A percentile compares a stretch with the other conserved stretches of the same genome.
Evolutionary conservation across 228 moss, liverwort and hornwort species (phyloP).

Genomic region (Sphagnum magellanicum): DNA sequence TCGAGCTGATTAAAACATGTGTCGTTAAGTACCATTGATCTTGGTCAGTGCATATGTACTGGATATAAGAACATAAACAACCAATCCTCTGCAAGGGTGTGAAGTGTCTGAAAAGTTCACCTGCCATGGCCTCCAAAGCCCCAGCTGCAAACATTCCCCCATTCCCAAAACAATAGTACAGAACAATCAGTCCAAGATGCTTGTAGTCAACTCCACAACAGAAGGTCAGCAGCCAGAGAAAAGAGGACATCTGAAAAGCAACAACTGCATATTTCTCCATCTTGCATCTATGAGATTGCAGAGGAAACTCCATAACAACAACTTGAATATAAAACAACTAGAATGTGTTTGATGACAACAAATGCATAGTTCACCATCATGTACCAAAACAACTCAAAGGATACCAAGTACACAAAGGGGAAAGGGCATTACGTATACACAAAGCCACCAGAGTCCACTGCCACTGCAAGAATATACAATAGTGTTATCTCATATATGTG

Average conservation of each 20-base stretch:
- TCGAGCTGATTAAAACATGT: neutral
- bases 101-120: slow-evolving; percentile 25
- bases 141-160: slow-evolving; percentile 54
- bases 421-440: slow-evolving; percentile 66
- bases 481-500: too few species aligned
- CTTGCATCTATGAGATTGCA: too few species aligned
- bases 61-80: neutral
- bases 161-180: neutral
- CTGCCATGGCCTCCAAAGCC: slow-evolving; percentile 98
- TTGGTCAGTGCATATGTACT: too few species aligned
- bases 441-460: slow-evolving; percentile 77
- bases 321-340: too few species aligned
- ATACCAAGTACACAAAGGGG: neutral
- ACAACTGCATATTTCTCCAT: neutral
- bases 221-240: neutral
- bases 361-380: too few species aligned
- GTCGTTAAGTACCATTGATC: too few species aligned
- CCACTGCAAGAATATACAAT: slow-evolving; percentile 58
- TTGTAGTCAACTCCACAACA: too few species aligned
- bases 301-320: too few species aligned
- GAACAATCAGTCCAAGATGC: too few species aligned
- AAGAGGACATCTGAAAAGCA: neutral
- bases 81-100: neutral
- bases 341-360: too few species aligned
- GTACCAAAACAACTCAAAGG: neutral